A percentile compares a stretch with the other conserved stretches of the same genome.
phyloP scores from a whole-genome alignment of 371 early-diverging fungal genomes.

The Mucor lusitanicus region DNA sequence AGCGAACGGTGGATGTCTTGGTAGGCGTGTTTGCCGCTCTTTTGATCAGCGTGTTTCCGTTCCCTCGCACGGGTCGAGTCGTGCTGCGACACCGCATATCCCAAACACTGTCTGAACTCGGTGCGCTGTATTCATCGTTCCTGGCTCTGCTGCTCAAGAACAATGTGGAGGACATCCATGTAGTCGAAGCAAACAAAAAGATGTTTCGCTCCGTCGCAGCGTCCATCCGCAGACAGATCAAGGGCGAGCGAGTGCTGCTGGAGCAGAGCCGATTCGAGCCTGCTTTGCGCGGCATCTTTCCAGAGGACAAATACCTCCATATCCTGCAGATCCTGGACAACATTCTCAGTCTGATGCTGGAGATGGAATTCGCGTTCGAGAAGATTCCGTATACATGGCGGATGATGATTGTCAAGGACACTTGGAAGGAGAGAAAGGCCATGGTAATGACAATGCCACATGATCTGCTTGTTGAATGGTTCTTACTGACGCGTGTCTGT shows the following conservation, averaged over 20 bases:
- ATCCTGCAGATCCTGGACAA: slow-evolving; percentile 46
- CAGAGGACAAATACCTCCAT: slow-evolving; percentile 37
- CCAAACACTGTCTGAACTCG: slow-evolving; percentile 34
- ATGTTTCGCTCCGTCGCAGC: slow-evolving; percentile 37
- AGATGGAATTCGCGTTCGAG: slow-evolving; percentile 42
- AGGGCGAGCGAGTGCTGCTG: slow-evolving; percentile 38
- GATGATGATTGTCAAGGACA: slow-evolving; percentile 30
- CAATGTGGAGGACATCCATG: slow-evolving; percentile 12
- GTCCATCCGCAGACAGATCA: slow-evolving; percentile 41
- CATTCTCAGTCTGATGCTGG: slow-evolving; percentile 42
- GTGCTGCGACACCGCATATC: slow-evolving; percentile 47
- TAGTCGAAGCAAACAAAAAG: slow-evolving; percentile 25
- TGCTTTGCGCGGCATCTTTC: slow-evolving; percentile 50
- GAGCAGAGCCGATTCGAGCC: slow-evolving; percentile 55
- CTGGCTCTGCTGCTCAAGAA: slow-evolving; percentile 37
- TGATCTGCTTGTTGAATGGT: too few species aligned
- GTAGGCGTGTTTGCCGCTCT: slow-evolving; percentile 44
- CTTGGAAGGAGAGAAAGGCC: slow-evolving; percentile 48
- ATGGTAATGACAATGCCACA: slow-evolving; percentile 24
- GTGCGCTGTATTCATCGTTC: slow-evolving; percentile 44
- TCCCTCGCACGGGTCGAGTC: slow-evolving; percentile 43
- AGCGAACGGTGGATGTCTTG: slow-evolving; percentile 37
- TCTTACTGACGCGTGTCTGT: neutral
- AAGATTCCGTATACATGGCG: slow-evolving; percentile 38
- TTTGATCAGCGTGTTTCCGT: slow-evolving; percentile 41